Base-by-base conservation (phyloP, 441 rosid species). In the Capsella rubella region DNA sequence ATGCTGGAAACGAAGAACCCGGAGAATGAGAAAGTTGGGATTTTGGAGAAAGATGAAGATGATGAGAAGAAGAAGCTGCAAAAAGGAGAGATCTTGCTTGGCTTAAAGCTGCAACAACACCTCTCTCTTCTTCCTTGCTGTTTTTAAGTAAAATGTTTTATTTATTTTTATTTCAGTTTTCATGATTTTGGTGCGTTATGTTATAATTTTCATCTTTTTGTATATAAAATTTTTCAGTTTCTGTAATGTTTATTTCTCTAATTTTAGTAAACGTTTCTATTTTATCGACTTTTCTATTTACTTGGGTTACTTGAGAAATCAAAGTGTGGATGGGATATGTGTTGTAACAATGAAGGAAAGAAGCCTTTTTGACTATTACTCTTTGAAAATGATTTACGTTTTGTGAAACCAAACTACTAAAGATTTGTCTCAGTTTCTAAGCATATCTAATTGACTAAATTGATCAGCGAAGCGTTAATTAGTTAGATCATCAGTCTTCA, bases 51-150 rank as follows among this genome's bases (percentile, higher is more conserved):
- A 40, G 55, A 74, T 28, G 40, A 32, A 31, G 61, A 74, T 37
- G 57, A 42, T 16, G 21, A 45, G 1, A 25, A 34, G 40, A 43
- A 25, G 77, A 14, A 43, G 55, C 78, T 65, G 21, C 34, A 54
- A 50, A 69, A 61, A 60, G 76, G 57, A 64, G 64, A 64, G 80
- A 77, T 77, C 80, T 77, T 77, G 34, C 45, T 12, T 45, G n/a
- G 47, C 34, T 32, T 57, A 63, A 71, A 70, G 63, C 76, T 77
- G 68, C 72, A 55, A 39, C 74, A 6, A 6, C 66, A 10, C 3
- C 12, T 8, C 40, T 8, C 29, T 12, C 50, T 18, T 46, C 57
- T 50, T 31, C 39, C 32, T 40, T 58, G 45, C 12, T 50, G 8
- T 13, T 66, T 58, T 58, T 45, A 11, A 16, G 54, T 69, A 14